Evolutionary conservation across 805 yeast species (phyloP), one percentile per base, ranked within the genome.

Genomic region (Hanseniaspora meyeri): DNA sequence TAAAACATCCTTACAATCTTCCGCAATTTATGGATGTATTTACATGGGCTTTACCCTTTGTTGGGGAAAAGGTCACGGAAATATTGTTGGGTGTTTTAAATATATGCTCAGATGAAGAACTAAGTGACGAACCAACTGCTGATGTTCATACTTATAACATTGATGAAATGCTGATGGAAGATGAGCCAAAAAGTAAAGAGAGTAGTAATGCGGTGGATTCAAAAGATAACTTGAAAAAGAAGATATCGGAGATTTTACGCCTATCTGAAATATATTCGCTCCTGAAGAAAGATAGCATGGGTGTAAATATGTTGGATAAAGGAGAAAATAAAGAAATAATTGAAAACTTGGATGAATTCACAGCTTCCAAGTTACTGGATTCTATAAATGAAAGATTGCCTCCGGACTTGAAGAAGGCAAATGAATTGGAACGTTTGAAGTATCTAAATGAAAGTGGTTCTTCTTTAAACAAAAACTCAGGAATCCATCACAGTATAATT

Each of bases 11-110:
- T 0, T 91, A 93, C 71, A 89, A 95, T 88, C 75, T 93, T 62
- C 97, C 97, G 8, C 89, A 89, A 68, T 87, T 90, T 64, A 88
- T 90, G 95, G 97, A 93, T 68, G 96, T 91, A 7, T 91, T 91
- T 69, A 85, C 95, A 11, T 93, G 97, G 97, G 87, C 96, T 1
- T 74, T 91, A 57, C 98, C 97, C 8, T 91, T 93, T 73, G 97
- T 93, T 27, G 97, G 97, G 20, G 96, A 91, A 68, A 87, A 93
- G 66, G 86, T 90, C 55, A 87, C 95, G 14, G 97, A 93, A 67
- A 90, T 91, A 85, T 76, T 91, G 65, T 85, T 88, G 24, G 80
- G 93, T 0, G 86, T 91, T 42, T 76, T 93, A 67, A 91, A 91
- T 68, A 87, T 93, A 57, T 91, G 98, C 72, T 86, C 97, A 0